phyloP scores from a whole-genome alignment of 2,329 filamentous ascomycete genomes.

The Trichoderma koningii region DNA sequence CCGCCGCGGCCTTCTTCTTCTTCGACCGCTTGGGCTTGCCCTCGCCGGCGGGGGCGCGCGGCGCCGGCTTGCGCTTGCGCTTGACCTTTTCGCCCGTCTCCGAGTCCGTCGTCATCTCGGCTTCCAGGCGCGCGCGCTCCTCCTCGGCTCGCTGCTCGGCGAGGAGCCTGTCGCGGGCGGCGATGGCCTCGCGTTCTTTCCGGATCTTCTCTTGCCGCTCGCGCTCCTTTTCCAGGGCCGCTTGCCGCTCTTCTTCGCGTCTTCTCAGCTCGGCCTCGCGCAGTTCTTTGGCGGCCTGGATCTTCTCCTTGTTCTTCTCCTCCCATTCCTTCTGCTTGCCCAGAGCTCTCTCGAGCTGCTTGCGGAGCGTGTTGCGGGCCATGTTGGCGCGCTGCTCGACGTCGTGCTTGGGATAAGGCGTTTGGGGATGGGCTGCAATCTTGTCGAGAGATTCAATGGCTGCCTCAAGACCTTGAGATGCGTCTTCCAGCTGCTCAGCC shows the following conservation, averaged over 20 bases:
- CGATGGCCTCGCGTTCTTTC: conserved; percentile 82
- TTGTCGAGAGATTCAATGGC: conserved; percentile 74
- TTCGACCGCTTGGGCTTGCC: conserved; percentile 57
- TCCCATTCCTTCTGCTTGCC: conserved; percentile 89
- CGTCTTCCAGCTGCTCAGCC: conserved; percentile 77
- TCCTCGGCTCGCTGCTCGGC: conserved; percentile 61
- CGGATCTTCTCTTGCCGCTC: conserved; percentile 78
- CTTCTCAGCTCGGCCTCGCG: conserved; percentile 78
- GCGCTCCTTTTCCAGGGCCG: conserved; percentile 66
- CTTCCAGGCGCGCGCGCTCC: conserved; percentile 51
- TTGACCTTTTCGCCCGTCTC: conserved; percentile 82
- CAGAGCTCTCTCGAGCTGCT: conserved; percentile 83
- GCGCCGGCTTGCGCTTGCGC: conserved; percentile 66
- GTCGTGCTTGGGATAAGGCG: conserved; percentile 87
- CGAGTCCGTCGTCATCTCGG: conserved; percentile 77
- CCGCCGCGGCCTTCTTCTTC: conserved; percentile 52
- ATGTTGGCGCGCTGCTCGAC: conserved; percentile 96
- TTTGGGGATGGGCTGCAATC: conserved; percentile 62
- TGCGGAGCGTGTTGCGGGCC: conserved; percentile 91
- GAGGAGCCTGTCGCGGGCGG: conserved; percentile 71
- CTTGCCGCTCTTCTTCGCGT: conserved; percentile 74
- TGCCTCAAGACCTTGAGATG: conserved; percentile 76
- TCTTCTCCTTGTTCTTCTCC: conserved; percentile 85
- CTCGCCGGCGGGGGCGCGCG: conserved; percentile 42
- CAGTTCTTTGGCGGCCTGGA: conserved; percentile 75